Percentiles rank a stretch among this genome's conserved stretches.
Conservation (phyloP, 1,284 basidiomycete genomes). For the Melanopsichium pennsylvanicum region DNA sequence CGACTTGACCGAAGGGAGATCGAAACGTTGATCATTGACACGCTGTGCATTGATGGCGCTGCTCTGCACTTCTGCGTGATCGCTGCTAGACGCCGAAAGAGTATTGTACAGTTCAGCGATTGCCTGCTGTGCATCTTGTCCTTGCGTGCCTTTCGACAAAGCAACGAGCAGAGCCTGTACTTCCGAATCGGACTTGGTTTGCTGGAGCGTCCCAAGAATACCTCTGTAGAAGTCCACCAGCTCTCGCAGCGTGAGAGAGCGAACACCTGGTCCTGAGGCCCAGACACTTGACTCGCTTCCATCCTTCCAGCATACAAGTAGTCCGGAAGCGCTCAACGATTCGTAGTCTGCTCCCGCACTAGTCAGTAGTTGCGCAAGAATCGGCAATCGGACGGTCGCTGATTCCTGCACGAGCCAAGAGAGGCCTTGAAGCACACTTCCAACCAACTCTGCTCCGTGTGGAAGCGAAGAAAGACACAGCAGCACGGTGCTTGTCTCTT, state of each 20-base stretch:
- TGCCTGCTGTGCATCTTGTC: slow-evolving; percentile 9
- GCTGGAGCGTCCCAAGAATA: background rate
- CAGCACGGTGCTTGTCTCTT: slow-evolving; percentile 8
- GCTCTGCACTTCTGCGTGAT: too few species aligned
- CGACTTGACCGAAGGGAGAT: slow-evolving; percentile 5
- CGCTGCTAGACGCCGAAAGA: too few species aligned
- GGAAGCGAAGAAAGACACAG: slow-evolving; percentile 23
- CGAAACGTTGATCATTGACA: slow-evolving; percentile 3
- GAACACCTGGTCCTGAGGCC: background rate
- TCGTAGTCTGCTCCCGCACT: background rate
- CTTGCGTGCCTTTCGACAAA: background rate
- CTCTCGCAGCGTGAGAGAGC: background rate
- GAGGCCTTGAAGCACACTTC: slow-evolving; percentile 3
- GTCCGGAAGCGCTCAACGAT: slow-evolving; percentile 5
- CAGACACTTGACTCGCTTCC: slow-evolving; percentile 16
- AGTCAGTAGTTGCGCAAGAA: slow-evolving; percentile 14
- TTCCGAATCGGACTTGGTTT: background rate
- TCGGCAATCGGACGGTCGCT: background rate
- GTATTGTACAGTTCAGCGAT: slow-evolving; percentile 4
- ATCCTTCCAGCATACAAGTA: slow-evolving; percentile 24
- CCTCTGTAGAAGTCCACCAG: slow-evolving; percentile 6
- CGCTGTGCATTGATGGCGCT: too few species aligned
- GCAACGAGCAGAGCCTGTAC: background rate
- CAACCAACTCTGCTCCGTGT: slow-evolving; percentile 6
- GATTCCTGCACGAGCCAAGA: slow-evolving; percentile 15